These are phyloP conservation scores for Craspedostauros australis DNA, from an alignment of 108 stramenopile genomes.

Conservation along the genomic window DNA sequence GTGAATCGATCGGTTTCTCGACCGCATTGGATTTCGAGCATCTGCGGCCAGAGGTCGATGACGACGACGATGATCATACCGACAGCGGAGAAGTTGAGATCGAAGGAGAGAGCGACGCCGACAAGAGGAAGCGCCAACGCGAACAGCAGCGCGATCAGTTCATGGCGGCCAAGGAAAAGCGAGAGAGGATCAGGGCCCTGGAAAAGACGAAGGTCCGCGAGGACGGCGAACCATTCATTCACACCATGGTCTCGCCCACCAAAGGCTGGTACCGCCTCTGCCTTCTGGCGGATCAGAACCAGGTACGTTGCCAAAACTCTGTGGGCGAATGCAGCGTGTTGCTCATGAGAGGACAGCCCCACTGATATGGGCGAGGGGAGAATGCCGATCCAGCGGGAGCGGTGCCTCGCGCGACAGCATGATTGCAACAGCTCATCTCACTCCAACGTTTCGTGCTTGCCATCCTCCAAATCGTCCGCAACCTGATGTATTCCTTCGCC, in stretches of 20 bases:
- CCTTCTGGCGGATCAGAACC: constrained; percentile 35
- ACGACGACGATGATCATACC: constrained; percentile 22
- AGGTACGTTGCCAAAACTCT: constrained; percentile 17
- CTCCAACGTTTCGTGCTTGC: not conserved
- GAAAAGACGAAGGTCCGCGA: constrained; percentile 29
- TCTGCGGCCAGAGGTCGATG: constrained; percentile 14
- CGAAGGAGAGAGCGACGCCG: constrained; percentile 19
- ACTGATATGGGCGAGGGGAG: no score
- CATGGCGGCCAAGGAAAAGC: constrained; percentile 23
- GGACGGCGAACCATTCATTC: constrained; percentile 60
- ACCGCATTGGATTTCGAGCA: constrained; percentile 64
- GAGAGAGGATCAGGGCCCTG: constrained; percentile 21
- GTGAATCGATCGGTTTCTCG: constrained; percentile 1
- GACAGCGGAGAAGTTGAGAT: constrained; percentile 11
- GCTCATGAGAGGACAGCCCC: no score
- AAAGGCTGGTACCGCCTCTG: constrained; percentile 81
- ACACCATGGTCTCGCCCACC: constrained; percentile 29
- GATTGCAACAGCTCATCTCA: not conserved
- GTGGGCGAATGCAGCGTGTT: not conserved
- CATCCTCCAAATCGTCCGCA: not conserved
- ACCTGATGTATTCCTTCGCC: not conserved
- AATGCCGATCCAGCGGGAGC: no score
- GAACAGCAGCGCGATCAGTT: constrained; percentile 30
- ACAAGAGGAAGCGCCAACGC: constrained; percentile 16
- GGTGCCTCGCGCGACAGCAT: not conserved